A percentile compares a stretch with the other conserved stretches of the same genome.
Conservation (phyloP, 257 asterid species). For the Gentiana macrophylla region DNA sequence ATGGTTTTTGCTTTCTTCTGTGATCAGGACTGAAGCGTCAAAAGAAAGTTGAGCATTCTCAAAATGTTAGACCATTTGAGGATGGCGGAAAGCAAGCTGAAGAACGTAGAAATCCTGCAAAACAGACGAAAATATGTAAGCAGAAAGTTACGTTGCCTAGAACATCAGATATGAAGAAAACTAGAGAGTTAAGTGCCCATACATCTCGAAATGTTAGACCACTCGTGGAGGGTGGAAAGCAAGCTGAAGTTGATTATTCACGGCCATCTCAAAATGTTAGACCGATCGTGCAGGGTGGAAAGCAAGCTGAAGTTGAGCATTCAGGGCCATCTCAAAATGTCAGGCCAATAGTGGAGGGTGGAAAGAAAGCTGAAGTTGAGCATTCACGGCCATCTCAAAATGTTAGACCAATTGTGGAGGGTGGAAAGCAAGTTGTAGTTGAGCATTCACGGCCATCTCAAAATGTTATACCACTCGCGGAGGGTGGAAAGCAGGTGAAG, state of each 20-base stretch:
- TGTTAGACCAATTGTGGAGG: slow-evolving; percentile 8
- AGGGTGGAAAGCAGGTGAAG: slow-evolving; percentile 11
- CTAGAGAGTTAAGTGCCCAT: slow-evolving; percentile 12
- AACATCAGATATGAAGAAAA: slow-evolving; percentile 10
- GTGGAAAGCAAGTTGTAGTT: neutral
- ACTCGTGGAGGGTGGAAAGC: slow-evolving; percentile 11
- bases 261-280: neutral
- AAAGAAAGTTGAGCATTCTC: too few relatives aligned
- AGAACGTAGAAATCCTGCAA: slow-evolving; percentile 17
- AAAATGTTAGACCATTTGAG: slow-evolving; percentile 3
- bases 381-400: slow-evolving; percentile 16
- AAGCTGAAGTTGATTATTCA: slow-evolving; percentile 4
- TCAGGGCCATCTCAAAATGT: too few relatives aligned
- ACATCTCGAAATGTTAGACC: neutral
- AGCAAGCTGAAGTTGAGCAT: neutral
- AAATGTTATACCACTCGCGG: too few relatives aligned
- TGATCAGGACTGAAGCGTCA: slow-evolving; percentile 22
- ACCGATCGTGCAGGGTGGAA: slow-evolving; percentile 6
- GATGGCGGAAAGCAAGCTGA: slow-evolving; percentile 7
- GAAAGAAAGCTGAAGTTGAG: neutral
- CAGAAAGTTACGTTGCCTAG: slow-evolving; percentile 10
- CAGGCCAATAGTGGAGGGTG: neutral
- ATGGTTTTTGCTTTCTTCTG: slow-evolving; percentile 3
- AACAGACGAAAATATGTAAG: slow-evolving; percentile 15
- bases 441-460: too few relatives aligned